Evolutionary conservation across 805 yeast genomes (phyloP), one percentile per base, ranked within the genome.

Genomic region (Saccharomycopsis fodiens): DNA sequence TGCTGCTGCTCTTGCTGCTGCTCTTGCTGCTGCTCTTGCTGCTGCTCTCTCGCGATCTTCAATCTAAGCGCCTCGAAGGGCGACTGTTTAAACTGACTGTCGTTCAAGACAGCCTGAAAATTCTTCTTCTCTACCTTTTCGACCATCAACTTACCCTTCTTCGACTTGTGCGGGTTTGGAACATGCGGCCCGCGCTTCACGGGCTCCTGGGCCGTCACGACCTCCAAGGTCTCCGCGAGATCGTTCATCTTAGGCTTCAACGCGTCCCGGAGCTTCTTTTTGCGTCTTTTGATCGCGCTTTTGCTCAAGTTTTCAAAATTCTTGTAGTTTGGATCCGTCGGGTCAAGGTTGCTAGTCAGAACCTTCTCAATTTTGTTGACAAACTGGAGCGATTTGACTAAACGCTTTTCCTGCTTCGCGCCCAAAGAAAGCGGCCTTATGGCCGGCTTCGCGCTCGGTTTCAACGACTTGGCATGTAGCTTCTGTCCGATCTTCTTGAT

Each of bases 201-300:
- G 3, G 42, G 29, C 30, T 42, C 27, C 6, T 50, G 55, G 65
- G 25, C 61, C 60, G 17, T 68, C 20, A 57, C 67, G 20, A 62
- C 61, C 19, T 68, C 72, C 42, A 84, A 65, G 15, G 74, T 76
- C 23, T 66, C 66, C 45, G 79, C 64, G 38, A 84, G 61, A 53
- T 84, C 93, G 44, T 71, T 68, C 75, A 84, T 71, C 55, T 78
- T 73, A 3, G 89, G 86, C 54, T 74, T 75, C 49, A 85, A 64
- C 53, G 79, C 76, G 46, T 82, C 83, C 54, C 73, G 74, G 41
- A 70, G 67, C 54, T 71, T 74, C 52, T 85, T 76, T 55, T 80
- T 79, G 53, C 86, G 71, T 60, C 81, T 70, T 57, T 86, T 71
- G 2, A 72, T 51, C 0, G 87, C 67, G 4, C 86, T 78, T 58